These are phyloP conservation scores for Alternaria postmessia DNA, from an alignment of 2,329 filamentous ascomycete species.

Conservation along the genomic window DNA sequence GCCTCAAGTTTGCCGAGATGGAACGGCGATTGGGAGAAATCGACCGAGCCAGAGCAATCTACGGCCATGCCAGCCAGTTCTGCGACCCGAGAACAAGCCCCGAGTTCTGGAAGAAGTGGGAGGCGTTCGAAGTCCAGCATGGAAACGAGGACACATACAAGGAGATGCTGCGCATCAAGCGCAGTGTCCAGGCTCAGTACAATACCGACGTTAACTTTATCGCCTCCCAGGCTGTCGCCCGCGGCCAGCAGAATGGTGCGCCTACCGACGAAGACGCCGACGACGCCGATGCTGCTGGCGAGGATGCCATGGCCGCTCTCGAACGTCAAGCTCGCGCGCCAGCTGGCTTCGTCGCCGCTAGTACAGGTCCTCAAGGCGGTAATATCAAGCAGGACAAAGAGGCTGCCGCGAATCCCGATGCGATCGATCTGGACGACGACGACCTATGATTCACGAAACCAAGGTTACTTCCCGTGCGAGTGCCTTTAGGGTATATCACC, in stretches of 20 bases:
- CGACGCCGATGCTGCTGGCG: slow-evolving; percentile 56
- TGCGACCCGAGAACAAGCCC: slow-evolving; percentile 92
- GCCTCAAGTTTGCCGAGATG: slow-evolving; percentile 98
- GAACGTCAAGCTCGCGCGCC: slow-evolving; percentile 90
- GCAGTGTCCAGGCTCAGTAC: slow-evolving; percentile 96
- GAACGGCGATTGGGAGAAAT: slow-evolving; percentile 91
- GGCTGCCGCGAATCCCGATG: slow-evolving; percentile 77
- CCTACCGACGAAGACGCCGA: slow-evolving; percentile 50
- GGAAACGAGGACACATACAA: slow-evolving; percentile 99
- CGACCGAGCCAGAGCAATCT: slow-evolving; percentile 93
- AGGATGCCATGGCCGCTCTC: slow-evolving; percentile 87
- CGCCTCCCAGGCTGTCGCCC: slow-evolving; percentile 89
- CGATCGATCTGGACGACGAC: slow-evolving; percentile 77
- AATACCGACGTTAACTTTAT: slow-evolving; percentile 99
- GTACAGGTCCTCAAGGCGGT: slow-evolving; percentile 73
- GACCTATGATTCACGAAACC: slow-evolving; percentile 42
- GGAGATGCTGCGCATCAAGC: slow-evolving; percentile 97
- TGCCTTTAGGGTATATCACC: background rate
- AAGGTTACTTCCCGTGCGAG: background rate
- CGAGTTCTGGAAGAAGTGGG: slow-evolving; percentile 96
- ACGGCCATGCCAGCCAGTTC: slow-evolving; percentile 95
- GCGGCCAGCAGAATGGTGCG: slow-evolving; percentile 70
- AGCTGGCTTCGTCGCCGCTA: slow-evolving; percentile 89
- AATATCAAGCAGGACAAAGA: slow-evolving; percentile 57
- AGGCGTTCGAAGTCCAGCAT: slow-evolving; percentile 95